Percentiles rank a stretch among this genome's conserved stretches.
Evolutionary conservation across 2,329 filamentous ascomycete species (phyloP).

Genomic region (Escovopsis sp.): DNA sequence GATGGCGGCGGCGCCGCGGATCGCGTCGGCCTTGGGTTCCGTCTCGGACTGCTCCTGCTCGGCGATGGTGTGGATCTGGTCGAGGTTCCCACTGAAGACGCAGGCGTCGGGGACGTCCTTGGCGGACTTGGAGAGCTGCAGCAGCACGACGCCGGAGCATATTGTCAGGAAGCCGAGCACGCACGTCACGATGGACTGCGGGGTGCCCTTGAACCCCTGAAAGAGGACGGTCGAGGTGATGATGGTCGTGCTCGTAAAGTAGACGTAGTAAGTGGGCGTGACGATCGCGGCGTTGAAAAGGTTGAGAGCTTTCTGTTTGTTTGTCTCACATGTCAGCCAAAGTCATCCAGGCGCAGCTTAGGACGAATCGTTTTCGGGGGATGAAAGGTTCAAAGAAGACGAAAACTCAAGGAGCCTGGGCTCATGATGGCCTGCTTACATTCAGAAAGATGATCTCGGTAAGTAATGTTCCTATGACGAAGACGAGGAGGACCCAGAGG

Average conservation of each 20-base stretch:
- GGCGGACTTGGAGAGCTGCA: constrained; percentile 95
- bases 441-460: constrained; percentile 95
- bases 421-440: constrained; percentile 40
- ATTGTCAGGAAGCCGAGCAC: constrained; percentile 90
- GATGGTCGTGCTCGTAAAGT: constrained; percentile 93
- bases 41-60: constrained; percentile 93
- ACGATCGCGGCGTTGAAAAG: constrained; percentile 93
- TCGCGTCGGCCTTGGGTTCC: constrained; percentile 91
- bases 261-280: constrained; percentile 96
- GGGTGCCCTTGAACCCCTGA: constrained; percentile 80
- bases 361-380: not conserved
- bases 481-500: constrained; percentile 77
- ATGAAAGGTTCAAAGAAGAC: too few species aligned
- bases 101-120: constrained; percentile 93
- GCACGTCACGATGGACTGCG: constrained; percentile 68
- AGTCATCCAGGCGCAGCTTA: not conserved
- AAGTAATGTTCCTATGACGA: constrained; percentile 75
- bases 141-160: constrained; percentile 76
- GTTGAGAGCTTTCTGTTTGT: constrained; percentile 85
- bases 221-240: constrained; percentile 87
- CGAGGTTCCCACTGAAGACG: constrained; percentile 81
- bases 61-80: constrained; percentile 89
- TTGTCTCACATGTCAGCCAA: too few species aligned
- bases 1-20: constrained; percentile 80
- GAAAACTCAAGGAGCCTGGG: too few species aligned